Percentiles rank a stretch among this genome's conserved stretches.
These are phyloP conservation scores for Halophytophthora batemanensis DNA, from an alignment of 352 stramenopile genomes.

Conservation along the genomic window DNA sequence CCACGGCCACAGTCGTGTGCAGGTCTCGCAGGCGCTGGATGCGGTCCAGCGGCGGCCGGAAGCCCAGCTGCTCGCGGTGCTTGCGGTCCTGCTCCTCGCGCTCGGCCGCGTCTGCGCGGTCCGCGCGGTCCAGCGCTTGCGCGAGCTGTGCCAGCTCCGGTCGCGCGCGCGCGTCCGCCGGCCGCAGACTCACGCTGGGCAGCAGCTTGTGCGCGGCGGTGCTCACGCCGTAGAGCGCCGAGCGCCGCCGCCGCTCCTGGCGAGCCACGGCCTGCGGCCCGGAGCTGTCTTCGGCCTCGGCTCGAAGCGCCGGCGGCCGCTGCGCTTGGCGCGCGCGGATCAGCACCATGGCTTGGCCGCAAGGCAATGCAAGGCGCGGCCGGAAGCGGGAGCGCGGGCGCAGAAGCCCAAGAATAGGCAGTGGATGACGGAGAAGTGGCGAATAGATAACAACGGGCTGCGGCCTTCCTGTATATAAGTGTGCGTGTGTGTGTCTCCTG, in stretches of 20 bases:
- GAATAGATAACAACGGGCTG: constrained; percentile 29
- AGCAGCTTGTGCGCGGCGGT: constrained; percentile 26
- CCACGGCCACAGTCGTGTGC: constrained; percentile 44
- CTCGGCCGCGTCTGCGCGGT: constrained; percentile 27
- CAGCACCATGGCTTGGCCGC: constrained; percentile 12
- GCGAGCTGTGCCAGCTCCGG: constrained; percentile 40
- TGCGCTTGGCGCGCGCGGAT: constrained; percentile 15
- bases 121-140: constrained; percentile 11
- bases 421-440: no score
- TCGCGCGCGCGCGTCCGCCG: constrained; percentile 37
- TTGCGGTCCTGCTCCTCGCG: constrained; percentile 54
- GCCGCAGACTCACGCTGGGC: constrained; percentile 30
- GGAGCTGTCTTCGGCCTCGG: constrained; percentile 15
- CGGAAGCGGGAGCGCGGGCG: no score
- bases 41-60: constrained; percentile 46
- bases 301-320: constrained; percentile 3
- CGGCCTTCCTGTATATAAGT: constrained; percentile 2
- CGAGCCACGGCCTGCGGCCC: constrained; percentile 12
- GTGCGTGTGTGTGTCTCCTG: no score
- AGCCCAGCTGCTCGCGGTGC: constrained; percentile 40
- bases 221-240: constrained; percentile 38
- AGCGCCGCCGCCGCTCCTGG: constrained; percentile 31
- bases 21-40: constrained; percentile 46
- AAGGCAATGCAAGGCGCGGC: constrained; percentile 8
- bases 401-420: no score